Evolutionary conservation across 2,329 filamentous ascomycete genomes (phyloP).

Genomic region (Phoma herbarum): DNA sequence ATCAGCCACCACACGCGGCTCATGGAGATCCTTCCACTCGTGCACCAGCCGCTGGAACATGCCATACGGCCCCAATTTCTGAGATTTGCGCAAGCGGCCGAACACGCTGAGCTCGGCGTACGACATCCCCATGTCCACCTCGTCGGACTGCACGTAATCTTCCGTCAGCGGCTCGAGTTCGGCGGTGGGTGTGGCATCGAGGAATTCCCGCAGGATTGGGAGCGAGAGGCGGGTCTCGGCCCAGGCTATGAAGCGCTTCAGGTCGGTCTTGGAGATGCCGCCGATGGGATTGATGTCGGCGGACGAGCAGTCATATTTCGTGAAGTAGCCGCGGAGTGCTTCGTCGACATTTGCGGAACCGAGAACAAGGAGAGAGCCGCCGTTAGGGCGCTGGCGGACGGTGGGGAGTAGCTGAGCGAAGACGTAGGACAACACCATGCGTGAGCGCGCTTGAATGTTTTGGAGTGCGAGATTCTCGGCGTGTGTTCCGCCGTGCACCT

Average conservation of each 20-base stretch:
- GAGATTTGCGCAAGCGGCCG: slow-evolving; percentile 63
- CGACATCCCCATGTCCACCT: slow-evolving; percentile 61
- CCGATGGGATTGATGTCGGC: slow-evolving; percentile 66
- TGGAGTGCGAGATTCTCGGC: slow-evolving; percentile 72
- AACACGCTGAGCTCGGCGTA: slow-evolving; percentile 64
- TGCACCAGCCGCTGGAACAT: slow-evolving; percentile 64
- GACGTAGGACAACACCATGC: slow-evolving; percentile 73
- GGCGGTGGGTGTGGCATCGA: slow-evolving; percentile 59
- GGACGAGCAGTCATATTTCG: slow-evolving; percentile 73
- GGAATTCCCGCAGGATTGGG: slow-evolving; percentile 71
- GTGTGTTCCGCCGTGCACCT: slow-evolving; percentile 68
- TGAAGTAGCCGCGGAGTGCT: slow-evolving; percentile 65
- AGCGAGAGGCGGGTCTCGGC: slow-evolving; percentile 62
- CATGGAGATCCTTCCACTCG: slow-evolving; percentile 56
- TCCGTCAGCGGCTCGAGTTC: slow-evolving; percentile 70
- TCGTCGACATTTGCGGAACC: slow-evolving; percentile 69
- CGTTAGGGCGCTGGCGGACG: slow-evolving; percentile 64
- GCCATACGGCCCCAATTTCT: slow-evolving; percentile 58
- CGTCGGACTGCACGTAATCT: slow-evolving; percentile 67
- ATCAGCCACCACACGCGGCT: slow-evolving; percentile 55
- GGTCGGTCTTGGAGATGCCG: slow-evolving; percentile 70
- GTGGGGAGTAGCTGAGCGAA: slow-evolving; percentile 71
- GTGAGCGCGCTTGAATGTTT: slow-evolving; percentile 69
- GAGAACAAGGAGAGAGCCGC: slow-evolving; percentile 69
- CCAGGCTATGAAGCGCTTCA: slow-evolving; percentile 77